Conservation (phyloP, 805 yeast genomes). For the Starmerella apicola region DNA sequence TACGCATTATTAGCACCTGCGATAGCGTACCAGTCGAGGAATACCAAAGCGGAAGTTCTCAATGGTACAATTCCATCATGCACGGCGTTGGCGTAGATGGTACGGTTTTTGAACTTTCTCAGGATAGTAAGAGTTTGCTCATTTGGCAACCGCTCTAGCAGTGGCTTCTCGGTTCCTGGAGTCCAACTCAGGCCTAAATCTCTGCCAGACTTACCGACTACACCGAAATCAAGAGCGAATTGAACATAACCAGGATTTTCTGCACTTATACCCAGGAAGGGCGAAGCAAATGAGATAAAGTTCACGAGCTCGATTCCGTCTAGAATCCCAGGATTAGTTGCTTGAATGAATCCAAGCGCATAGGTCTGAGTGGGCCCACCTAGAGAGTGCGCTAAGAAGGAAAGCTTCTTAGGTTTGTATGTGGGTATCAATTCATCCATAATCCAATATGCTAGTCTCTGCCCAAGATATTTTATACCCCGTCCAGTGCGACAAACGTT, state of each 20-base stretch:
- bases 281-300: constrained; percentile 76
- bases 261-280: constrained; percentile 72
- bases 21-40: constrained; percentile 73
- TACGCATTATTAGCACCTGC: constrained; percentile 36
- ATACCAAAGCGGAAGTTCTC: constrained; percentile 75
- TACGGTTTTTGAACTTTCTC: constrained; percentile 52
- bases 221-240: constrained; percentile 71
- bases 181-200: constrained; percentile 59
- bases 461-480: constrained; percentile 76
- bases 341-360: constrained; percentile 67
- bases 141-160: constrained; percentile 62
- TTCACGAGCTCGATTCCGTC: constrained; percentile 54
- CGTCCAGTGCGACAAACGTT: constrained; percentile 81
- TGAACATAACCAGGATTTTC: constrained; percentile 83
- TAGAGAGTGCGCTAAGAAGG: constrained; percentile 84
- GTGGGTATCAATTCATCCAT: constrained; percentile 40
- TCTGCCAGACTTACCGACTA: constrained; percentile 86
- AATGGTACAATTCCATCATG: constrained; percentile 95
- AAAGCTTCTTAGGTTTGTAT: constrained; percentile 44
- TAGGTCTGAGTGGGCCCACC: constrained; percentile 90
- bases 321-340: constrained; percentile 58
- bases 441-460: constrained; percentile 63
- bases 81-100: constrained; percentile 77
- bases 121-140: constrained; percentile 59
- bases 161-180: constrained; percentile 36